Percentiles rank a stretch among this genome's conserved stretches.
Conservation (phyloP, 352 stramenopile genomes). For the Phytophthora sansomeana region DNA sequence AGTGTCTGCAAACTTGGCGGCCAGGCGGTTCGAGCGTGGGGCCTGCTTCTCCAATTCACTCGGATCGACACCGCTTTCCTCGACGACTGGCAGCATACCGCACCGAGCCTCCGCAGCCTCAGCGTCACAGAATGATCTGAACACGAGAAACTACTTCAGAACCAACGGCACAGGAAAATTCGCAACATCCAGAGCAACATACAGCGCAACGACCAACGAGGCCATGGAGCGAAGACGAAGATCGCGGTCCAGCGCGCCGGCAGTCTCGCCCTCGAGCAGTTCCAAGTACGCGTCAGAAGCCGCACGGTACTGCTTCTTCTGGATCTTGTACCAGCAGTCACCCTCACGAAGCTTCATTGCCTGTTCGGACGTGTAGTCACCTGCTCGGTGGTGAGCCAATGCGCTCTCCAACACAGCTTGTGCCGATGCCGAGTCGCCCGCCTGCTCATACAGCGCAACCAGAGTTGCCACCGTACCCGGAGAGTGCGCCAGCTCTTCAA, state of each 20-base stretch:
- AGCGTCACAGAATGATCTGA: slow-evolving; percentile 79
- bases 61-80: slow-evolving; percentile 64
- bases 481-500: slow-evolving; percentile 67
- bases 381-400: slow-evolving; percentile 57
- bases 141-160: slow-evolving; percentile 18
- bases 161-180: slow-evolving; percentile 8
- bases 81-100: slow-evolving; percentile 64
- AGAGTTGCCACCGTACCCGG: slow-evolving; percentile 85
- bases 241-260: slow-evolving; percentile 66
- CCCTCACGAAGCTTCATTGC: slow-evolving; percentile 83
- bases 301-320: slow-evolving; percentile 77
- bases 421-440: slow-evolving; percentile 55
- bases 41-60: slow-evolving; percentile 73
- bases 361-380: slow-evolving; percentile 61
- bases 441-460: slow-evolving; percentile 76
- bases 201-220: slow-evolving; percentile 80
- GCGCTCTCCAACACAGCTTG: slow-evolving; percentile 62
- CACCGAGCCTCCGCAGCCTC: slow-evolving; percentile 69
- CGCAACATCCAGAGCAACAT: slow-evolving; percentile 23
- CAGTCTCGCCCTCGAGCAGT: slow-evolving; percentile 72
- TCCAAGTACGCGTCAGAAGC: slow-evolving; percentile 72
- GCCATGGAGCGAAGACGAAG: slow-evolving; percentile 79
- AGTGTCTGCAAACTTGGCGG: slow-evolving; percentile 63
- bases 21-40: slow-evolving; percentile 64
- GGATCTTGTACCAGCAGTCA: slow-evolving; percentile 82